Percentiles rank a stretch among this genome's conserved stretches.
Evolutionary conservation across 768 basidiomycete species (phyloP).

Genomic region (Cantharellus anzutake): DNA sequence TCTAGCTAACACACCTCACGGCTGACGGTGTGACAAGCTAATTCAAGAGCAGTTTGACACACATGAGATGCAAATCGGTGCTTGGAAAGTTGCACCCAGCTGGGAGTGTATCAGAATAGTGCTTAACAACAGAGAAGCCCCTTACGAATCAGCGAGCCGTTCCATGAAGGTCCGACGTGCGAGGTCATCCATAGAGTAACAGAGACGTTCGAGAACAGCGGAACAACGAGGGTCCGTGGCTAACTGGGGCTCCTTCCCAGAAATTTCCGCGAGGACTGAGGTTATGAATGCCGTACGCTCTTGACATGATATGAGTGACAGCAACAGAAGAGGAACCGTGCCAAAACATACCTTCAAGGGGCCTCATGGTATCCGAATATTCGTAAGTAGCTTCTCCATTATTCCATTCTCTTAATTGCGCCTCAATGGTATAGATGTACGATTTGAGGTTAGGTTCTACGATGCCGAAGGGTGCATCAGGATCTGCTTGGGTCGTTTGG

Average conservation of each 20-base stretch:
- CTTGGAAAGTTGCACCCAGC: conserved; percentile 42
- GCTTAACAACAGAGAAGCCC: conserved; percentile 9
- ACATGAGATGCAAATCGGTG: conserved; percentile 95
- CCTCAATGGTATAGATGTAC: conserved; percentile 78
- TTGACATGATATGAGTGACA: conserved; percentile 15
- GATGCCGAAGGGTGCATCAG: conserved; percentile 73
- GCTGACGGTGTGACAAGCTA: conserved; percentile 40
- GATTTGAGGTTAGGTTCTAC: conserved; percentile 82
- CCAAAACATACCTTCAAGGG: conserved; percentile 40
- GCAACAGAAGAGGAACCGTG: background rate
- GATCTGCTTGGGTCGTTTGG: conserved; percentile 16
- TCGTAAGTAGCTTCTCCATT: conserved; percentile 23
- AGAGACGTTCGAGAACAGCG: conserved; percentile 71
- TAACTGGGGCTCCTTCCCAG: conserved; percentile 71
- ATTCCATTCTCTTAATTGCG: conserved; percentile 69
- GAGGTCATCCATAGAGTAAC: conserved; percentile 91
- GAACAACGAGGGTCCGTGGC: conserved; percentile 92
- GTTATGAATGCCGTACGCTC: conserved; percentile 62
- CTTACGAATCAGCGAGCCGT: conserved; percentile 74
- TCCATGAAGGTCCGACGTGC: conserved; percentile 83
- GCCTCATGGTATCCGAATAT: conserved; percentile 28
- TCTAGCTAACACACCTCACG: conserved; percentile 34
- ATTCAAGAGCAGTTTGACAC: conserved; percentile 68
- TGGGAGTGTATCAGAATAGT: conserved; percentile 13
- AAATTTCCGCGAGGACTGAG: conserved; percentile 71